A percentile compares a stretch with the other conserved stretches of the same genome.
Evolutionary conservation across 2,329 filamentous ascomycete genomes (phyloP).

Genomic region (Exophiala calicioides): DNA sequence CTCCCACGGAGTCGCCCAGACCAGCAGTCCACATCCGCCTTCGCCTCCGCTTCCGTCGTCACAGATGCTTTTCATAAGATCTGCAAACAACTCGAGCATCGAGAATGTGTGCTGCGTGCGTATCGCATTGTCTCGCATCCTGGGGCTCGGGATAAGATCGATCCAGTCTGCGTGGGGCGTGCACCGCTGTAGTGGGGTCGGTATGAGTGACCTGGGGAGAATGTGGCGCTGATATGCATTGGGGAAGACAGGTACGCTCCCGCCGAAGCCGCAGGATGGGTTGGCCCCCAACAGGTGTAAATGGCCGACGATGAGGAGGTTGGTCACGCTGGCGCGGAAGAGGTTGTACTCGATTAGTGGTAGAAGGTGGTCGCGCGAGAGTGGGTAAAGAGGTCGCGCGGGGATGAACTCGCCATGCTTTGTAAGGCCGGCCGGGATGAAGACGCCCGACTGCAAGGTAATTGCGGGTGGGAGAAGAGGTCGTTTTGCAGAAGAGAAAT

Average conservation of each 20-base stretch:
- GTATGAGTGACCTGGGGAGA: not conserved
- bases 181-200: not conserved
- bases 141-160: not conserved
- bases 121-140: not conserved
- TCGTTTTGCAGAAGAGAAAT: no score
- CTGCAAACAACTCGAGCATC: not conserved
- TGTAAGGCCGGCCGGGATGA: no score
- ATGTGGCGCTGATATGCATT: not conserved
- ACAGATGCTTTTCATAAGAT: no score
- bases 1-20: not conserved
- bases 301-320: no score
- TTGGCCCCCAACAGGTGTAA: not conserved
- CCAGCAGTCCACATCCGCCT: not conserved
- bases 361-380: constrained; percentile 55
- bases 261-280: no score
- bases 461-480: no score
- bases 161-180: not conserved
- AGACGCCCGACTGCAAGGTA: no score
- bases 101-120: not conserved
- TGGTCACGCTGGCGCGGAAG: not conserved
- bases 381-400: not conserved
- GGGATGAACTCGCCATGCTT: not conserved
- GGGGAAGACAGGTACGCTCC: not conserved
- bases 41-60: not conserved
- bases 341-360: constrained; percentile 1